phyloP scores from a whole-genome alignment of 352 stramenopile genomes.

The Phytophthora agathidicida region DNA sequence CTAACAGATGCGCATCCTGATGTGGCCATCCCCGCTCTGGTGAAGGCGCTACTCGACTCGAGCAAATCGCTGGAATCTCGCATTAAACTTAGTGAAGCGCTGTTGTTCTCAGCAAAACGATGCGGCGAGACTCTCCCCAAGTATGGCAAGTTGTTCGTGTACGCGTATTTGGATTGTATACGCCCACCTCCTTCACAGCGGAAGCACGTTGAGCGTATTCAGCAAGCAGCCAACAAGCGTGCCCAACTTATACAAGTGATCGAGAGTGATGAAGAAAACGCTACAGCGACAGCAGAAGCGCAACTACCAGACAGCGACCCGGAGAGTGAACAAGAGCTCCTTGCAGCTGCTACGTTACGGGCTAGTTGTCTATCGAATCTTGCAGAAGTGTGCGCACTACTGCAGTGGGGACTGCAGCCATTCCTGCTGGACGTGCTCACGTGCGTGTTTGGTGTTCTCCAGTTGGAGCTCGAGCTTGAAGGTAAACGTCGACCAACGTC shows the following conservation, averaged over 20 bases:
- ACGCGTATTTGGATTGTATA: constrained; percentile 83
- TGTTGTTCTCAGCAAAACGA: constrained; percentile 79
- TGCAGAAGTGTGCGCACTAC: constrained; percentile 76
- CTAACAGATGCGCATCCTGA: constrained; percentile 66
- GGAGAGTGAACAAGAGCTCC: constrained; percentile 23
- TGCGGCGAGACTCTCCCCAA: constrained; percentile 76
- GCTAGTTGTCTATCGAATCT: constrained; percentile 90
- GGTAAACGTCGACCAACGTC: constrained; percentile 7
- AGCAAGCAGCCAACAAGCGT: constrained; percentile 27
- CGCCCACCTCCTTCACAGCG: constrained; percentile 36
- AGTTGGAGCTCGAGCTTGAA: constrained; percentile 63
- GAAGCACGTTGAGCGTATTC: constrained; percentile 7
- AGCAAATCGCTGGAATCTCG: constrained; percentile 62
- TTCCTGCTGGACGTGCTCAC: constrained; percentile 80
- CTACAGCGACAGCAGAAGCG: neutral
- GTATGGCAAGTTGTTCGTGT: constrained; percentile 79
- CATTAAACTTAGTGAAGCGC: constrained; percentile 86
- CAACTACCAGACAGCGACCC: constrained; percentile 6
- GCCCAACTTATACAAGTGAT: constrained; percentile 73
- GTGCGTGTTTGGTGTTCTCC: constrained; percentile 80
- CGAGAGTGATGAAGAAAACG: constrained; percentile 5
- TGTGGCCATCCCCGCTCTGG: constrained; percentile 71
- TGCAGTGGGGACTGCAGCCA: constrained; percentile 75
- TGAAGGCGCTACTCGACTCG: constrained; percentile 51
- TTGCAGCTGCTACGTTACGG: constrained; percentile 68